Conservation (phyloP, 306 rosid genomes). For the Gillenia trifoliata region DNA sequence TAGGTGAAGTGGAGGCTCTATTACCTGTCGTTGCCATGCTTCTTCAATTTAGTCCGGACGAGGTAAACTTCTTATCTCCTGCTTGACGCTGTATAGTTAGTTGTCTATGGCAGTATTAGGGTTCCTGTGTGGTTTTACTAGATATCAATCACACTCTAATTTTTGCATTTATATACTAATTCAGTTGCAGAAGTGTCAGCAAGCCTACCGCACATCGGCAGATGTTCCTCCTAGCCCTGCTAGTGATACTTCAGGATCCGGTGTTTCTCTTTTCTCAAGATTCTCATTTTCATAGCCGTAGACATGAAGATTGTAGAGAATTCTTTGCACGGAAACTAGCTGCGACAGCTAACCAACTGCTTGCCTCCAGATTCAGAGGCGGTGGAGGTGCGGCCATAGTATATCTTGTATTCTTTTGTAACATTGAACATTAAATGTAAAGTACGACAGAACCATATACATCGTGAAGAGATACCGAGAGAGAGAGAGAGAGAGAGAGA, state of each 20-base stretch:
- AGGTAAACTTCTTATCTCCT: conserved; percentile 47
- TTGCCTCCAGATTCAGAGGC: conserved; percentile 15
- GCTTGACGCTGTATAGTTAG: neutral
- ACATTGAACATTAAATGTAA: conserved; percentile 25
- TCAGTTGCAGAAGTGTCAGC: conserved; percentile 93
- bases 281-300: conserved; percentile 60
- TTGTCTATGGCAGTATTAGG: neutral
- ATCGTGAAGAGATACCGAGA: conserved; percentile 13
- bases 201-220: conserved; percentile 60
- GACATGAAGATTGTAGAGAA: conserved; percentile 15
- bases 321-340: conserved; percentile 24
- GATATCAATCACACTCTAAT: neutral
- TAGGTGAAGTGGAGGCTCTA: conserved; percentile 95
- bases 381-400: conserved; percentile 27
- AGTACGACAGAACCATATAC: conserved; percentile 29
- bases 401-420: conserved; percentile 27
- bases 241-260: conserved; percentile 59
- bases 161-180: conserved; percentile 22
- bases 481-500: neutral
- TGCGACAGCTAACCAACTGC: conserved; percentile 31
- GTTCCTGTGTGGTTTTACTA: neutral
- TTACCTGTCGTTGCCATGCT: conserved; percentile 96
- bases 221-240: conserved; percentile 68
- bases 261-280: conserved; percentile 81
- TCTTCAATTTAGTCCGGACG: conserved; percentile 97